Percentiles rank a stretch among this genome's conserved stretches.
These are phyloP conservation scores for Citrus australasica DNA, from an alignment of 345 rosid genomes.

Conservation along the genomic window DNA sequence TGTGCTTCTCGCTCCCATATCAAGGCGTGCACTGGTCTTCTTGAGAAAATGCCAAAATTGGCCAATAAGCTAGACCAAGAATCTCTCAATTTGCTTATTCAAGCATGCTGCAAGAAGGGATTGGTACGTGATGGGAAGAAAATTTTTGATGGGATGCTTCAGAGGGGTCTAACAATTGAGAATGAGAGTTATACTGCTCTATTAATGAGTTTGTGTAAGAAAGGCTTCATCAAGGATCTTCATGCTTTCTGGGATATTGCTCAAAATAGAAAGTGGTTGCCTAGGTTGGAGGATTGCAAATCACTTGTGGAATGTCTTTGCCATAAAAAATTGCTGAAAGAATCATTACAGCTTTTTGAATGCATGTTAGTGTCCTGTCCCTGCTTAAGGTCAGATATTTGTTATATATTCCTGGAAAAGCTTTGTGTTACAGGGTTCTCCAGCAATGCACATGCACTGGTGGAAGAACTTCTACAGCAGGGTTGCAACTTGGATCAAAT, in stretches of 20 bases:
- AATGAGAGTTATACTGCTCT: conserved; percentile 43
- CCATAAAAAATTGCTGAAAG: conserved; percentile 43
- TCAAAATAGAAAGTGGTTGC: conserved; percentile 46
- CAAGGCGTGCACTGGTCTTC: conserved; percentile 34
- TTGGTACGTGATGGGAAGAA: conserved; percentile 41
- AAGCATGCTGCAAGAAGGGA: conserved; percentile 57
- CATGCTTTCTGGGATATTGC: conserved; percentile 42
- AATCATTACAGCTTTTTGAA: conserved; percentile 61
- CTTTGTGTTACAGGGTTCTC: conserved; percentile 46
- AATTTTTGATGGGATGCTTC: conserved; percentile 48
- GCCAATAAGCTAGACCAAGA: conserved; percentile 54
- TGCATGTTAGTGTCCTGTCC: conserved; percentile 34
- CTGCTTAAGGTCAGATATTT: conserved; percentile 30
- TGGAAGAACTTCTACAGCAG: conserved; percentile 39
- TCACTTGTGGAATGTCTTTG: conserved; percentile 48
- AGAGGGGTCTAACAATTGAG: conserved; percentile 32
- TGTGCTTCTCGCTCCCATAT: conserved; percentile 36
- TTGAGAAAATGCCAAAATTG: conserved; percentile 52
- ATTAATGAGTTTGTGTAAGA: conserved; percentile 50
- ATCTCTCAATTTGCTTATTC: conserved; percentile 50
- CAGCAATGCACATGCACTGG: conserved; percentile 33
- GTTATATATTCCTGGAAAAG: conserved; percentile 43
- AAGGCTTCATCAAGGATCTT: conserved; percentile 36
- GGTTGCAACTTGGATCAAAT: conserved; percentile 41
- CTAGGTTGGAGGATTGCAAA: conserved; percentile 32